Percentiles rank a stretch among this genome's conserved stretches.
These are phyloP conservation scores for Hypoxylon sp. DNA, from an alignment of 2,329 filamentous ascomycete species.

Conservation along the genomic window DNA sequence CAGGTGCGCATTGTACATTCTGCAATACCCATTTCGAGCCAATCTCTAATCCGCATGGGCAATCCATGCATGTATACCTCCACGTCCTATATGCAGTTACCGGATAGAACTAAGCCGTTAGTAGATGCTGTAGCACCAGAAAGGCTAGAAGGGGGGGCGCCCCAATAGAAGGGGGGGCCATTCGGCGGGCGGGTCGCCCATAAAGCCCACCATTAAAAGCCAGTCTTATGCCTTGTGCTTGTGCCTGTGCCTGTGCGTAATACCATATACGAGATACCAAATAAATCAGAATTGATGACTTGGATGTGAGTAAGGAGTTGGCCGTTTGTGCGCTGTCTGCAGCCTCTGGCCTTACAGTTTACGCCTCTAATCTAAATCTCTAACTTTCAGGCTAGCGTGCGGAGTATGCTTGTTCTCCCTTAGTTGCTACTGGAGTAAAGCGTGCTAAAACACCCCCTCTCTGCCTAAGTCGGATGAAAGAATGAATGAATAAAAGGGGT, in stretches of 20 bases:
- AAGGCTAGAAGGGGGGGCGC: constrained; percentile 24
- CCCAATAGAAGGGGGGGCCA: constrained; percentile 17
- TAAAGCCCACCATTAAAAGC: constrained; percentile 18
- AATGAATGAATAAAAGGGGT: constrained; percentile 18
- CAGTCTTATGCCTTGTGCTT: constrained; percentile 29
- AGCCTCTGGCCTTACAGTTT: constrained; percentile 1
- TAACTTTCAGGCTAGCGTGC: constrained; percentile 26
- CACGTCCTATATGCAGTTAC: constrained; percentile 29
- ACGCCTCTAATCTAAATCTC: constrained; percentile 2
- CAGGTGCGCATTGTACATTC: constrained; percentile 30
- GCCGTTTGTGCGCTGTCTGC: not conserved
- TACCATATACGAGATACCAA: constrained; percentile 32
- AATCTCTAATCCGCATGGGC: not conserved
- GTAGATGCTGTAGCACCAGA: constrained; percentile 8
- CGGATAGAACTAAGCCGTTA: constrained; percentile 23
- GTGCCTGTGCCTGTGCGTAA: constrained; percentile 34
- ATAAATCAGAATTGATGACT: not conserved
- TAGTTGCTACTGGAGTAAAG: constrained; percentile 10
- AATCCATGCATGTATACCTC: not conserved
- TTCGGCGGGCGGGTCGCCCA: constrained; percentile 36
- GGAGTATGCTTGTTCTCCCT: constrained; percentile 23
- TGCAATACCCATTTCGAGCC: not conserved
- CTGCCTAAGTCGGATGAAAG: constrained; percentile 7
- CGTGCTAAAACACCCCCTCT: constrained; percentile 9
- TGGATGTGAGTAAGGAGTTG: constrained; percentile 3